Percentiles rank a stretch among this genome's conserved stretches.
phyloP scores from a whole-genome alignment of 345 rosid genomes.

The Cardamine occulta region DNA sequence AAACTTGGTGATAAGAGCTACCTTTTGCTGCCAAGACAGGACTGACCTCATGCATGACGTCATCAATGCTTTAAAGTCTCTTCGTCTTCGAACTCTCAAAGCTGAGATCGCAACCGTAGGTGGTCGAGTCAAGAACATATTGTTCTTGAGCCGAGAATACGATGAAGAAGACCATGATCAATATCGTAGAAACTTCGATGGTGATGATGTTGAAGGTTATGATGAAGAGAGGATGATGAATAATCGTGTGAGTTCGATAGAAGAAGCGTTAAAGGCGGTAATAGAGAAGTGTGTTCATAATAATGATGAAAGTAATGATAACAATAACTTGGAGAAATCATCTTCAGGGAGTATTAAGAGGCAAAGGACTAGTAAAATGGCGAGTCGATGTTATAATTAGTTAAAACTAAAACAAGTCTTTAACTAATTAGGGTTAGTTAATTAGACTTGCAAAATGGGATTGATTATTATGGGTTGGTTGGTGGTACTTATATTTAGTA shows the following conservation, averaged over 20 bases:
- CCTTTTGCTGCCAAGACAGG: conserved; percentile 93
- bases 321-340: conserved; percentile 67
- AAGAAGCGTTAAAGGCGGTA: conserved; percentile 89
- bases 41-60: conserved; percentile 86
- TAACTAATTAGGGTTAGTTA: conserved; percentile 39
- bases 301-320: conserved; percentile 38
- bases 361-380: conserved; percentile 66
- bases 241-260: conserved; percentile 66
- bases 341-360: conserved; percentile 85
- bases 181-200: conserved; percentile 29
- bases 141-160: conserved; percentile 81
- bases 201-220: conserved; percentile 17
- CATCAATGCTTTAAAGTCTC: conserved; percentile 76
- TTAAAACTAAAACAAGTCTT: conserved; percentile 42
- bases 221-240: conserved; percentile 38
- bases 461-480: conserved; percentile 33
- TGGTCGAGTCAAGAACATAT: conserved; percentile 88
- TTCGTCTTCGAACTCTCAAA: conserved; percentile 76
- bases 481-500: conserved; percentile 33
- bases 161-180: conserved; percentile 40
- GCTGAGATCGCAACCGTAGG: conserved; percentile 95
- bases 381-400: conserved; percentile 39
- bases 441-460: conserved; percentile 28
- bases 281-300: conserved; percentile 69
- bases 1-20: conserved; percentile 81